phyloP scores from a whole-genome alignment of 108 stramenopile species.

The Schizochytrium sp. region DNA sequence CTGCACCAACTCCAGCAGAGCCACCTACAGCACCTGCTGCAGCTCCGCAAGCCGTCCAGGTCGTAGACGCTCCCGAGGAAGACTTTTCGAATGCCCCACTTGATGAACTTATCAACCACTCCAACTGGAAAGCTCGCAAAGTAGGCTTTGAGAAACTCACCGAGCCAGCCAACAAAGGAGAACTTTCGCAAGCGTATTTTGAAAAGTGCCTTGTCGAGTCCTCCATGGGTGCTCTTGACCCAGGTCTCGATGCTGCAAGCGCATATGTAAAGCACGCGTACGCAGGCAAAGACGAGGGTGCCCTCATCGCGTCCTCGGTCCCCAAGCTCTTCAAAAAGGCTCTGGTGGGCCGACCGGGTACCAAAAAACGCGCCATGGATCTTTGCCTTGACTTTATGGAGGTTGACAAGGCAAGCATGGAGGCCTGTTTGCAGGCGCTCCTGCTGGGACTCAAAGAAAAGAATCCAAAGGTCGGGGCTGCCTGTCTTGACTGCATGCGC shows the following conservation, averaged over 20 bases:
- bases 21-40: neutral
- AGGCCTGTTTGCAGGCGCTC: neutral
- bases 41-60: neutral
- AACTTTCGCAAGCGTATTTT: neutral
- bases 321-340: neutral
- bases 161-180: neutral
- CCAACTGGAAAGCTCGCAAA: slow-evolving; percentile 2
- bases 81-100: neutral
- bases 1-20: neutral
- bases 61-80: neutral
- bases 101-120: neutral
- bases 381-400: neutral
- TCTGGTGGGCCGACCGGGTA: neutral
- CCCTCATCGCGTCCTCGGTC: neutral
- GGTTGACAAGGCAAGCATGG: neutral
- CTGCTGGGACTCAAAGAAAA: neutral
- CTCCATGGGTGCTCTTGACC: neutral
- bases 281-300: neutral
- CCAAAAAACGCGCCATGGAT: neutral
- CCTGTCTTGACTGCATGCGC: neutral
- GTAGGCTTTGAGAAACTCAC: neutral
- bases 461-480: neutral
- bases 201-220: neutral
- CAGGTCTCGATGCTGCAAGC: neutral
- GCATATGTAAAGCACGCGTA: neutral